Percentiles rank a stretch among this genome's conserved stretches.
Conservation (phyloP, 345 rosid species). For the Heritiera fomes region DNA sequence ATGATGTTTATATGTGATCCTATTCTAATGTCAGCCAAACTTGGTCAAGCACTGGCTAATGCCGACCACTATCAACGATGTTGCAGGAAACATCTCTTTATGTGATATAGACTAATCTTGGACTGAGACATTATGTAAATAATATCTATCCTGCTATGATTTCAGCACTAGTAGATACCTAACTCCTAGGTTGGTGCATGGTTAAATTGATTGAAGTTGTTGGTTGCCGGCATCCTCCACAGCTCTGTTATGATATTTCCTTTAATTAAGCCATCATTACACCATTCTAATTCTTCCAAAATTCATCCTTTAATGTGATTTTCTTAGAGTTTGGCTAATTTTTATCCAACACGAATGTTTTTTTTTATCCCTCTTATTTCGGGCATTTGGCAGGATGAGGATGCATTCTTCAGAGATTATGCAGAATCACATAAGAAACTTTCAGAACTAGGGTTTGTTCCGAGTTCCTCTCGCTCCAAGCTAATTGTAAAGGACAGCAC, state of each 20-base stretch:
- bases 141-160: neutral
- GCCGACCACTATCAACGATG: neutral
- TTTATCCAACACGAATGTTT: neutral
- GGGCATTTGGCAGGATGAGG: slow-evolving; percentile 68
- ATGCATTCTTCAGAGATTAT: slow-evolving; percentile 75
- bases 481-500: slow-evolving; percentile 46
- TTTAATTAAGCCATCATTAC: neutral
- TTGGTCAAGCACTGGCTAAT: slow-evolving; percentile 15
- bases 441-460: slow-evolving; percentile 79
- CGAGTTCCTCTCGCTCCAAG: slow-evolving; percentile 45
- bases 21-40: neutral
- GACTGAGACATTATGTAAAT: slow-evolving; percentile 7
- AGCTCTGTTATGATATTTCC: neutral
- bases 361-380: neutral
- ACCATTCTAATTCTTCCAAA: neutral
- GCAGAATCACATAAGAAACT: slow-evolving; percentile 83
- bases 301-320: neutral
- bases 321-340: neutral
- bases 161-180: slow-evolving; percentile 12
- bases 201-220: slow-evolving; percentile 14
- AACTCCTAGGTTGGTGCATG: slow-evolving; percentile 6
- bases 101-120: neutral
- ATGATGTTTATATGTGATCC: neutral
- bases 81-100: neutral
- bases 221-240: neutral